These are phyloP conservation scores for Rhizopogon vesiculosus DNA, from an alignment of 768 basidiomycete species.

Conservation along the genomic window DNA sequence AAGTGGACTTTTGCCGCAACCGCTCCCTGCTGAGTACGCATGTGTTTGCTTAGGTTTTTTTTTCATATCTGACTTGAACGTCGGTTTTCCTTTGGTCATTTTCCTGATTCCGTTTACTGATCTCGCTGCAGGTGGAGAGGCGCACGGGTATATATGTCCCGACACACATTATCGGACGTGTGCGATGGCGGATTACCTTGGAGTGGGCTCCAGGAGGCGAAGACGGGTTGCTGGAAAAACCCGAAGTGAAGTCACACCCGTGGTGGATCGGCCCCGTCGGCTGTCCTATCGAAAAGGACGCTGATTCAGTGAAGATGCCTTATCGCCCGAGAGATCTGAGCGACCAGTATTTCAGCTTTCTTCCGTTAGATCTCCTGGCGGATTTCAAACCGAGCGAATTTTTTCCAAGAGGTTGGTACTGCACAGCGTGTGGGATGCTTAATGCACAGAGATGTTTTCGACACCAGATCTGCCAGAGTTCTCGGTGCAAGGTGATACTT, in stretches of 20 bases:
- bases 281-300: not conserved
- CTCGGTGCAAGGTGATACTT: slow-evolving; percentile 33
- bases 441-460: slow-evolving; percentile 43
- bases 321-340: slow-evolving; percentile 17
- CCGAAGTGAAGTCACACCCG: slow-evolving; percentile 7
- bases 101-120: slow-evolving; percentile 1
- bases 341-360: slow-evolving; percentile 21
- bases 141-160: not conserved
- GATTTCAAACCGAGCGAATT: slow-evolving; percentile 25
- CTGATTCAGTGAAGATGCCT: slow-evolving; percentile 13
- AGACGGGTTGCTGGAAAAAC: slow-evolving; percentile 21
- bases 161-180: slow-evolving; percentile 21
- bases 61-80: slow-evolving; percentile 35
- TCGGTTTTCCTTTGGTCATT: slow-evolving; percentile 5
- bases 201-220: slow-evolving; percentile 50
- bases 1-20: slow-evolving; percentile 20
- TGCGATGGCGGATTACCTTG: slow-evolving; percentile 43
- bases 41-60: slow-evolving; percentile 46
- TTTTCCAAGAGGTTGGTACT: slow-evolving; percentile 47
- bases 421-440: slow-evolving; percentile 41
- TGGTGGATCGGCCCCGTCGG: slow-evolving; percentile 20
- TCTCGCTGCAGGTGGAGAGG: slow-evolving; percentile 12
- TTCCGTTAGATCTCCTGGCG: slow-evolving; percentile 27
- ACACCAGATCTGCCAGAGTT: slow-evolving; percentile 40
- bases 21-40: slow-evolving; percentile 32